A percentile compares a stretch with the other conserved stretches of the same genome.
Evolutionary conservation across 345 rosid species (phyloP).

Genomic region (Eucalyptus leucophloia): DNA sequence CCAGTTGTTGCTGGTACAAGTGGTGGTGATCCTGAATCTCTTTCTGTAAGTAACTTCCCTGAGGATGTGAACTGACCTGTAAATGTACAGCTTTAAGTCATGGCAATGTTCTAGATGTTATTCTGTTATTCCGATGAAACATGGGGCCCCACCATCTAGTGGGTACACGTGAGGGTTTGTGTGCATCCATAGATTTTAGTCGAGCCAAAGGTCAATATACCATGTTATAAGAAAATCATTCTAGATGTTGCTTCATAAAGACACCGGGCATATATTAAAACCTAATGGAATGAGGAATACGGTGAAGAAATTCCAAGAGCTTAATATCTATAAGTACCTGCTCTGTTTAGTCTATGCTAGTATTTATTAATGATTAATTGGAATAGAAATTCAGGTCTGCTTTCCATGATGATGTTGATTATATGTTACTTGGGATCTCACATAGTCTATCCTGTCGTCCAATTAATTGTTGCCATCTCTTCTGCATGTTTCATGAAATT

Average conservation of each 20-base stretch:
- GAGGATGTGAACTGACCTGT: neutral
- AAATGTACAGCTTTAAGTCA: neutral
- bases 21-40: conserved; percentile 82
- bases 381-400: neutral
- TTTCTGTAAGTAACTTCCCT: conserved; percentile 60
- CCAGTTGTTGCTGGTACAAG: conserved; percentile 95
- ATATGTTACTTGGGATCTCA: neutral
- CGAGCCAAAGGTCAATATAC: neutral
- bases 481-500: neutral
- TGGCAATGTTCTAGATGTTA: neutral
- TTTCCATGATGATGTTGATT: neutral
- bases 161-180: neutral
- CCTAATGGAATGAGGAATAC: neutral
- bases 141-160: neutral
- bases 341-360: neutral
- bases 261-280: neutral
- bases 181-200: neutral
- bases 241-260: neutral
- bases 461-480: neutral
- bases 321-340: neutral
- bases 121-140: neutral
- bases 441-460: neutral
- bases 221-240: neutral
- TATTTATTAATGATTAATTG: neutral
- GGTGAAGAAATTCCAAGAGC: neutral